Evolutionary conservation across 2,329 filamentous ascomycete genomes (phyloP).

Genomic region (Dactylellina parvicollis): DNA sequence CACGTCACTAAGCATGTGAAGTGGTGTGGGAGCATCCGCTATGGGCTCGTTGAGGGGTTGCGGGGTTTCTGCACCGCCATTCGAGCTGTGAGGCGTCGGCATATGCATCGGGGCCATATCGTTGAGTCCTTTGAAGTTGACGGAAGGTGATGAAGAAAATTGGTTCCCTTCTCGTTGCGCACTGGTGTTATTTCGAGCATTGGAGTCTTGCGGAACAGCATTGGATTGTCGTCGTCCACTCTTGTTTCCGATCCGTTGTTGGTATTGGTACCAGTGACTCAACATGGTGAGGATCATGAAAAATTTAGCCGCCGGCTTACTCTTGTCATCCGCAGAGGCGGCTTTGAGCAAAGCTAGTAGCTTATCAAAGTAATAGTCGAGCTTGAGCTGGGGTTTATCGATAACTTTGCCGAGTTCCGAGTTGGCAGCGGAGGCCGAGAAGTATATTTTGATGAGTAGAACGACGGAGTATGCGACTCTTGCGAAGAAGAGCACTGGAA

Average conservation of each 20-base stretch:
- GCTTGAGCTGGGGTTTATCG: conserved; percentile 64
- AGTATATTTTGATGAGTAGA: conserved; percentile 70
- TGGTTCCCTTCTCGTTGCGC: conserved; percentile 20
- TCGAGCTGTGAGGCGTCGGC: conserved; percentile 41
- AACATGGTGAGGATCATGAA: conserved; percentile 63
- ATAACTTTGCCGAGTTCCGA: conserved; percentile 66
- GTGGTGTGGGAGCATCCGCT: conserved; percentile 58
- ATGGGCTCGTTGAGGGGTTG: conserved; percentile 20
- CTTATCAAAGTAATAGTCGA: conserved; percentile 71
- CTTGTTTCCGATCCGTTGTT: conserved; percentile 35
- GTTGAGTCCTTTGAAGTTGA: conserved; percentile 37
- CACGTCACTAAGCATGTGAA: conserved; percentile 63
- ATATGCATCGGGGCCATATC: conserved; percentile 28
- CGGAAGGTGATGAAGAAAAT: conserved; percentile 51
- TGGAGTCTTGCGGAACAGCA: conserved; percentile 40
- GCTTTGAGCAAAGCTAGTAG: conserved; percentile 74
- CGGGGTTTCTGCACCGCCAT: conserved; percentile 33
- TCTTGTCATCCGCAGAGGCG: conserved; percentile 70
- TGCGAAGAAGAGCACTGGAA: conserved; percentile 67
- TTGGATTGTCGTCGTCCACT: conserved; percentile 26
- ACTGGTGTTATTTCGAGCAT: not conserved
- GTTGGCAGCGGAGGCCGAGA: conserved; percentile 65
- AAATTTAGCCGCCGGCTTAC: conserved; percentile 62
- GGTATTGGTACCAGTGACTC: conserved; percentile 62
- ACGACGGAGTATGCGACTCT: conserved; percentile 69